phyloP scores from a whole-genome alignment of 2,329 filamentous ascomycete species.

The Colletotrichum viniferum region DNA sequence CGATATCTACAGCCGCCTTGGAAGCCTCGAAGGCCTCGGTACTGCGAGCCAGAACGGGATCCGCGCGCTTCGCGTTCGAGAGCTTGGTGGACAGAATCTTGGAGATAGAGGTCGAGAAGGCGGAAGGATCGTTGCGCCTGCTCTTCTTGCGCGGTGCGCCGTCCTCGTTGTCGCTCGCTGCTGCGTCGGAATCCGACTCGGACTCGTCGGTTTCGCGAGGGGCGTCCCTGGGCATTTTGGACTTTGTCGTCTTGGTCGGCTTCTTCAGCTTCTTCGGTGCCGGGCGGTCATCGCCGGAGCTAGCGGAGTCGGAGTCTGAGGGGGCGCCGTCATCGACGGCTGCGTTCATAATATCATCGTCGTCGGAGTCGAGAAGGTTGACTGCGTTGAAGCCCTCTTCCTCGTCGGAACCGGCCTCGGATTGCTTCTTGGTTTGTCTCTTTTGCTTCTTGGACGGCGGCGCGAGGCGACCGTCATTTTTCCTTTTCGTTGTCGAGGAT shows the following conservation, averaged over 20 bases:
- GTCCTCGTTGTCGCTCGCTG: constrained; percentile 33
- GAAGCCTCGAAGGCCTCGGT: constrained; percentile 74
- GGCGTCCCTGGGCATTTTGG: constrained; percentile 21
- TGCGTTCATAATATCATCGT: constrained; percentile 60
- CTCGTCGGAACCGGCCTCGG: constrained; percentile 52
- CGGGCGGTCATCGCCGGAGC: constrained; percentile 36
- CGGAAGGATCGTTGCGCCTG: constrained; percentile 90
- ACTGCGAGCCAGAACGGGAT: constrained; percentile 90
- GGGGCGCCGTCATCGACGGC: constrained; percentile 52
- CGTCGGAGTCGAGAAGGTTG: constrained; percentile 60
- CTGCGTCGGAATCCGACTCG: constrained; percentile 32
- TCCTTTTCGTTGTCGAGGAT: constrained; percentile 34
- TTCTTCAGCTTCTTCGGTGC: constrained; percentile 30
- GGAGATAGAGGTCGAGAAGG: constrained; percentile 90
- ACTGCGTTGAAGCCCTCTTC: constrained; percentile 53
- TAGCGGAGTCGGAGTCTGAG: constrained; percentile 40
- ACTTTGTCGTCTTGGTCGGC: constrained; percentile 21
- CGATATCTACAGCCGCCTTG: constrained; percentile 73
- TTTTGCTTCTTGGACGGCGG: constrained; percentile 55
- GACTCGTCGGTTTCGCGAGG: constrained; percentile 29
- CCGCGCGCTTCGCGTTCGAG: constrained; percentile 77
- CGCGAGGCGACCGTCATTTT: constrained; percentile 34
- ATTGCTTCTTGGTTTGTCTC: constrained; percentile 53
- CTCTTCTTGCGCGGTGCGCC: constrained; percentile 51
- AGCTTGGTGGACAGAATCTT: constrained; percentile 93